A percentile compares a stretch with the other conserved stretches of the same genome.
These are phyloP conservation scores for Lathyrus oleraceus DNA, from an alignment of 306 rosid genomes.

Conservation along the genomic window DNA sequence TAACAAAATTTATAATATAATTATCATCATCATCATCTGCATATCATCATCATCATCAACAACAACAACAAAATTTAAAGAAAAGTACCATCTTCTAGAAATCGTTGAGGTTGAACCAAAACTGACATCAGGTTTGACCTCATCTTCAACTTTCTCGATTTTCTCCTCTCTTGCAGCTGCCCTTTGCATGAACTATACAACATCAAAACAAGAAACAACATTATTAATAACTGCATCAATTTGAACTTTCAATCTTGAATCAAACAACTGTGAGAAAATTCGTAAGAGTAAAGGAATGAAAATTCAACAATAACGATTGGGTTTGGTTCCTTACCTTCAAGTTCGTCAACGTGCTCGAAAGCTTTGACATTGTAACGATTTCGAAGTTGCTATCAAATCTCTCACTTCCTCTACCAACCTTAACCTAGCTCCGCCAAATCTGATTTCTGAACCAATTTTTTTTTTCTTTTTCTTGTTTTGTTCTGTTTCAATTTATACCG, in stretches of 20 bases:
- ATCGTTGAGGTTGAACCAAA: slow-evolving; percentile 42
- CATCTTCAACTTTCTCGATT: slow-evolving; percentile 56
- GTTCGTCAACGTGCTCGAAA: slow-evolving; percentile 73
- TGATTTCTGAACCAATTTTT: background rate
- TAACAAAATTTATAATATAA: background rate
- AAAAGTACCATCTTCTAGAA: slow-evolving; percentile 61
- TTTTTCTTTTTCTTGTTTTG: background rate
- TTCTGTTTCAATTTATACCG: background rate
- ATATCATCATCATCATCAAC: no score
- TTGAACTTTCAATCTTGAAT: background rate
- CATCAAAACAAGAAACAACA: background rate
- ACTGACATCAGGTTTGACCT: slow-evolving; percentile 46
- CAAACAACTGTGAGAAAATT: background rate
- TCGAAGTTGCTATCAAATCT: background rate
- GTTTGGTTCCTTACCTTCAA: slow-evolving; percentile 59
- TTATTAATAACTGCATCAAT: background rate
- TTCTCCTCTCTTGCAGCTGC: slow-evolving; percentile 66
- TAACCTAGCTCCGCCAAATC: slow-evolving; percentile 32
- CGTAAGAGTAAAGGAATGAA: background rate
- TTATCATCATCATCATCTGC: no score
- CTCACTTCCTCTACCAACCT: slow-evolving; percentile 12
- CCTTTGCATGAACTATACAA: slow-evolving; percentile 84
- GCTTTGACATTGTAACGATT: slow-evolving; percentile 53
- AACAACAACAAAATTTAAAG: background rate
- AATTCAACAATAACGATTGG: background rate